These are phyloP conservation scores for Pachyrhizus erosus DNA, from an alignment of 306 rosid genomes.

Conservation along the genomic window DNA sequence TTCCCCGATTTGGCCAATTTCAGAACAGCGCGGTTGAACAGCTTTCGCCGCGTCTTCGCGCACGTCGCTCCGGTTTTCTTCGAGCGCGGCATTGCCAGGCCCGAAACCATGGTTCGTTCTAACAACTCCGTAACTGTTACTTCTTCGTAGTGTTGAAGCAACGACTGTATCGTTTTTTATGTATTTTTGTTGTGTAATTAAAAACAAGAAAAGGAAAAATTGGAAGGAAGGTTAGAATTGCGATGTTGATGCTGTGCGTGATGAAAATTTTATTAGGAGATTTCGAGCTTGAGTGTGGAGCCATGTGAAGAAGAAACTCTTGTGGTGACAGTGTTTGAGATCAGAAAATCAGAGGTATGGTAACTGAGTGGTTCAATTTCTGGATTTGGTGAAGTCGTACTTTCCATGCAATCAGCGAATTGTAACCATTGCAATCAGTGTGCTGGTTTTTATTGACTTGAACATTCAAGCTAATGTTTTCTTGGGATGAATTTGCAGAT, in stretches of 20 bases:
- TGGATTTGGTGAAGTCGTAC: neutral
- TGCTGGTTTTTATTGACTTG: slow-evolving; percentile 21
- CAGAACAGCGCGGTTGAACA: slow-evolving; percentile 67
- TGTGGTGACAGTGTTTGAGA: slow-evolving; percentile 78
- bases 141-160: slow-evolving; percentile 18
- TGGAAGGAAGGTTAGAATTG: neutral
- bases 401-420: neutral
- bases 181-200: neutral
- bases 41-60: slow-evolving; percentile 81
- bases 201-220: neutral
- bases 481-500: slow-evolving; percentile 58
- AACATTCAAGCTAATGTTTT: slow-evolving; percentile 22
- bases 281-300: slow-evolving; percentile 92
- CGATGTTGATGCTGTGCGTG: slow-evolving; percentile 9
- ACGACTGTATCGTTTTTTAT: neutral
- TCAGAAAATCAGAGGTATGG: slow-evolving; percentile 78
- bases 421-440: neutral
- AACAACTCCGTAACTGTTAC: neutral
- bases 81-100: slow-evolving; percentile 94
- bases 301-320: slow-evolving; percentile 79
- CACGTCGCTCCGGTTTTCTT: slow-evolving; percentile 90
- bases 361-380: slow-evolving; percentile 20
- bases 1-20: slow-evolving; percentile 84
- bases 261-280: slow-evolving; percentile 63
- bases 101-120: slow-evolving; percentile 78